Base-by-base conservation (phyloP, 2,329 filamentous ascomycete species). In the Pseudomassariella vexata region DNA sequence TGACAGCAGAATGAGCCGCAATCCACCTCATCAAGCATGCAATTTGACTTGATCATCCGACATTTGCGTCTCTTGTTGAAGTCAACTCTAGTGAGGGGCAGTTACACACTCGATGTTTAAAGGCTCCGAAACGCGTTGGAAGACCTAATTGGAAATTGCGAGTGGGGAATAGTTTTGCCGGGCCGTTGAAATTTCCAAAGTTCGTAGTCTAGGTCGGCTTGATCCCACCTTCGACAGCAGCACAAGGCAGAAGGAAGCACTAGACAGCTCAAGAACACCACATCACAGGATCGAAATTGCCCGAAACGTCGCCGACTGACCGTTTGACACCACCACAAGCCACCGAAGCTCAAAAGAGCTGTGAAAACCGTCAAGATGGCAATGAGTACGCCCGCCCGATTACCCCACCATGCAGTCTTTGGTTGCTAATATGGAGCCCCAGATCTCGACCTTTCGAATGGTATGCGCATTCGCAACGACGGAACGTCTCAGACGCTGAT, bases 371-470 rank as follows among this genome's bases (percentile, higher is more conserved):
- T 33, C 58, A 75, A 63, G 34, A 77, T 77, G 72, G 71, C 73
- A 42, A 68, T 78, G 69, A 73, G 73, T 78, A 67, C 42, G 72
- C 62, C 28, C 34, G 15, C 24, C 29, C 36, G 28, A 31, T 18
- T 31, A 24, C 41, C 42, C 44, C 41, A 42, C 46, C 44, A 40
- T 37, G 28, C 19, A 33, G 17, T 24, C 38, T 24, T 28, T 41
- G 34, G 33, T 28, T 51, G 40, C 42, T 49, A 44, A 47, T 28
- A 16, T 40, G 32, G 43, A 48, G 58, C 28, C 52, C 39, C 31
- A 89, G 85, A 90, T 68, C 70, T 90, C 58, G 85, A 90, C 68
- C 68, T 89, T 65, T 82, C 82, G 42, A 86, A 89, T 60, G 85
- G 85, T 90, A 84, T 53, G 58, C 39, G 20, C 12, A 47, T 46